Base-by-base conservation (phyloP, 2,329 filamentous ascomycete species). In the Ophiostoma angusticollis region DNA sequence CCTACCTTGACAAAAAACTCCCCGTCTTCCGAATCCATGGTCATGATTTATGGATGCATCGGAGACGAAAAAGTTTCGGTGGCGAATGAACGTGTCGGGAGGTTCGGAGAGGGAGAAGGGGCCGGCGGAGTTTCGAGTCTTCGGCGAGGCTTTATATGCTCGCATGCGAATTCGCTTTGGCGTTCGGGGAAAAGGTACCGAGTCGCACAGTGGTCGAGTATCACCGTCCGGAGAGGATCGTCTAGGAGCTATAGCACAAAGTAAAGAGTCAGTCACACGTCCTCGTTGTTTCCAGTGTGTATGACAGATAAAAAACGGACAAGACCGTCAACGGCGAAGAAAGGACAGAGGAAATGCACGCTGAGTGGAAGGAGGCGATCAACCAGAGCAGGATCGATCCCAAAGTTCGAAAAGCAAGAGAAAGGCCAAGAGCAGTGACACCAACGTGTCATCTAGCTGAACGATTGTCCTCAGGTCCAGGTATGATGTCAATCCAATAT, bases 21-120 rank as follows among this genome's bases (percentile, higher is more conserved):
- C 60, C 84, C 84, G 78, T 91, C 82, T 78, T 89, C 83, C 61
- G 81, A 84, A 67, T 84, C 79, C 81, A 86, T 91, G 52, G 62
- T 70, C 63, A 68, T 62, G 52, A 56, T 54, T 59, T 59, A 58
- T 48, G 58, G 52, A 69, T 64, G 61, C 69, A 73, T 73, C 48
- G 49, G 59, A 23, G 35, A 40, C 25, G 19, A 35, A 31, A 6
- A 31, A 14, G 12, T 13, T 27, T 5, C 13, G 32, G 23, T 24
- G 24, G 13, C 19, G 25, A 24, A 45, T 41, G 47, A 50, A 46
- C 41, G 36, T 45, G 35, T 32, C 16, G 21, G 32, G 33, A 30
- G 21, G 39, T n/a, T n/a, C n/a, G 6, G 25, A 22, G n/a, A 28
- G 14, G 11, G 11, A 2, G 23, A 30, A 16, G 17, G 16, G 9